phyloP scores from a whole-genome alignment of 2,329 filamentous ascomycete species.

The Nemania abortiva region DNA sequence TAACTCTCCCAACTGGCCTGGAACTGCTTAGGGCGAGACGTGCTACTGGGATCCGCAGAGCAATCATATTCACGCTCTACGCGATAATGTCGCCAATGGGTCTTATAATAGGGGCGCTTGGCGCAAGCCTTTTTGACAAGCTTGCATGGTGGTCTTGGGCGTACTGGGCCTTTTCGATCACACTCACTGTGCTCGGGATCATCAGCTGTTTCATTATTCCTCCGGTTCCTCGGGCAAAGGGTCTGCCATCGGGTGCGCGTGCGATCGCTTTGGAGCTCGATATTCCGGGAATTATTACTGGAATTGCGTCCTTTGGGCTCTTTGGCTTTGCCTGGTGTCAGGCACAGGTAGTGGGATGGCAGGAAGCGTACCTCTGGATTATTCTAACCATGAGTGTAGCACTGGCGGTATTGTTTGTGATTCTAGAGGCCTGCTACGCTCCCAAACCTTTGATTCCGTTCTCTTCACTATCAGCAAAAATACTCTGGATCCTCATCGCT shows the following conservation, averaged over 20 bases:
- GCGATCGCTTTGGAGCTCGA: slow-evolving; percentile 53
- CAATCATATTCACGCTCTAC: slow-evolving; percentile 69
- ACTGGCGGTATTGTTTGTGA: slow-evolving; percentile 67
- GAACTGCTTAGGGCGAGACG: slow-evolving; percentile 72
- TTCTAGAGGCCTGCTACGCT: slow-evolving; percentile 62
- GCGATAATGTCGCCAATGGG: slow-evolving; percentile 62
- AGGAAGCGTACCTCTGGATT: slow-evolving; percentile 65
- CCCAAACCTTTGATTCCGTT: slow-evolving; percentile 63
- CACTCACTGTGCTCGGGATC: slow-evolving; percentile 51
- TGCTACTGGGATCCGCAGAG: slow-evolving; percentile 67
- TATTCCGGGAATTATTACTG: slow-evolving; percentile 56
- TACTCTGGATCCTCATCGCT: slow-evolving; percentile 60
- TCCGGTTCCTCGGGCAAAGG: slow-evolving; percentile 38
- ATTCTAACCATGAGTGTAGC: slow-evolving; percentile 68
- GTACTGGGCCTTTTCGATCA: slow-evolving; percentile 58
- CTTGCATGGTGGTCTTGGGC: slow-evolving; percentile 63
- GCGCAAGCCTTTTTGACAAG: slow-evolving; percentile 56
- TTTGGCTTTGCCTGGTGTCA: slow-evolving; percentile 78
- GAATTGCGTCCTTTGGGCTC: slow-evolving; percentile 68
- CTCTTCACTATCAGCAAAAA: slow-evolving; percentile 57
- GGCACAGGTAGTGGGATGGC: slow-evolving; percentile 70
- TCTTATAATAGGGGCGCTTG: slow-evolving; percentile 57
- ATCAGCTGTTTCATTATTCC: slow-evolving; percentile 55
- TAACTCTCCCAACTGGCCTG: slow-evolving; percentile 73
- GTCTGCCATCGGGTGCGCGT: slow-evolving; percentile 21